Evolutionary conservation across 2,329 filamentous ascomycete species (phyloP).

Genomic region (Colletotrichum lindemuthianum): DNA sequence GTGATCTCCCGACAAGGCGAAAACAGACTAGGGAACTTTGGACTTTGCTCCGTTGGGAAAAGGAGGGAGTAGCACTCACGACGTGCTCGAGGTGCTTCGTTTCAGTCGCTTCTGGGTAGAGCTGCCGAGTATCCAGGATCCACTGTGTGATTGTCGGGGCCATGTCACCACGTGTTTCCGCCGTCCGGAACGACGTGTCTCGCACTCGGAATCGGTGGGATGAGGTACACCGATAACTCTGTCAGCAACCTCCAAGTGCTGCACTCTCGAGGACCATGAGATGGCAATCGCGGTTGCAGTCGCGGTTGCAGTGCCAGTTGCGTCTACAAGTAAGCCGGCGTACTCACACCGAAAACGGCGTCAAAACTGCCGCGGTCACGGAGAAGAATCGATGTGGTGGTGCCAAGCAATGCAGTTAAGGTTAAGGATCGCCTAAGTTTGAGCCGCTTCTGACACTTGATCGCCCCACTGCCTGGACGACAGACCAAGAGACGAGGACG

Average conservation of each 20-base stretch:
- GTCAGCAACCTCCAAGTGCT: too few relatives aligned
- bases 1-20: constrained; percentile 5
- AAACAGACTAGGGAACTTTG: constrained; percentile 17
- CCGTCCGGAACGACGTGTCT: constrained; percentile 19
- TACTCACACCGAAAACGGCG: background rate
- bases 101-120: constrained; percentile 64
- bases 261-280: too few relatives aligned
- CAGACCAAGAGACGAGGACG: background rate
- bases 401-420: constrained; percentile 25
- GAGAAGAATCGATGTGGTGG: constrained; percentile 14
- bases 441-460: constrained; percentile 13
- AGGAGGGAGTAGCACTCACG: constrained; percentile 48
- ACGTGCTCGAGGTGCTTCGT: constrained; percentile 58
- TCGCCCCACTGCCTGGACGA: constrained; percentile 9
- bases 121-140: constrained; percentile 67
- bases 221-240: background rate
- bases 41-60: background rate
- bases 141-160: constrained; percentile 63
- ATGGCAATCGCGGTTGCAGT: too few relatives aligned
- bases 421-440: constrained; percentile 6
- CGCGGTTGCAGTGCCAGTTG: background rate
- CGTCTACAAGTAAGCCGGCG: background rate
- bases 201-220: constrained; percentile 4
- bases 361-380: constrained; percentile 5
- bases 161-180: constrained; percentile 26